Percentiles rank a stretch among this genome's conserved stretches.
Evolutionary conservation across 2,329 filamentous ascomycete species (phyloP).

Genomic region (Achaetomium macrosporum): DNA sequence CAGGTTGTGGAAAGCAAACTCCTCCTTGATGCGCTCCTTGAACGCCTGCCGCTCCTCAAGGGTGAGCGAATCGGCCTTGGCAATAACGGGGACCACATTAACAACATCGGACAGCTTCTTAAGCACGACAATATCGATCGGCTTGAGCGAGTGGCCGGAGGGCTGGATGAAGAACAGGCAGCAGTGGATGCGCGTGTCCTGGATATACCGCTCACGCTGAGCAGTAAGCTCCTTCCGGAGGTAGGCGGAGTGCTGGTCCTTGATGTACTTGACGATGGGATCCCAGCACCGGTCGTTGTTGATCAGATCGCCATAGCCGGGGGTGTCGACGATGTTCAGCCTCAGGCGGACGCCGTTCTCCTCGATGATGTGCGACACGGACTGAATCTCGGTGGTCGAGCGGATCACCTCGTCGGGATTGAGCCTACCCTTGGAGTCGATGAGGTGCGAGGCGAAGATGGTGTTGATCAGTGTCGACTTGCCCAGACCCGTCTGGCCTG

Average conservation of each 20-base stretch:
- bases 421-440: slow-evolving; percentile 96
- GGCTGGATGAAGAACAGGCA: slow-evolving; percentile 99
- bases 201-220: slow-evolving; percentile 97
- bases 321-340: slow-evolving; percentile 98
- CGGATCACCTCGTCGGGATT: slow-evolving; percentile 88
- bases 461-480: slow-evolving; percentile 99
- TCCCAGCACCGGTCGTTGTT: slow-evolving; percentile 99
- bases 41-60: slow-evolving; percentile 92
- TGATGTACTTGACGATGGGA: slow-evolving; percentile 99
- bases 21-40: slow-evolving; percentile 99
- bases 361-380: slow-evolving; percentile 97
- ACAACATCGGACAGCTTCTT: slow-evolving; percentile 99
- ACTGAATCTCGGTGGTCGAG: slow-evolving; percentile 95
- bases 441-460: slow-evolving; percentile 98
- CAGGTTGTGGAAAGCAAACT: slow-evolving; percentile 98
- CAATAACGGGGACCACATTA: slow-evolving; percentile 97
- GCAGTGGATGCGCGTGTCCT: slow-evolving; percentile 98
- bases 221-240: slow-evolving; percentile 98
- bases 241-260: slow-evolving; percentile 99
- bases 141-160: slow-evolving; percentile 95
- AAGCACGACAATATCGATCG: slow-evolving; percentile 97
- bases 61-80: slow-evolving; percentile 94
- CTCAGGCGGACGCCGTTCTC: slow-evolving; percentile 97
- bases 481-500: slow-evolving; percentile 96
- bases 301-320: slow-evolving; percentile 95